Conservation (phyloP, 2,329 filamentous ascomycete species). For the Metarhizium sp. region DNA sequence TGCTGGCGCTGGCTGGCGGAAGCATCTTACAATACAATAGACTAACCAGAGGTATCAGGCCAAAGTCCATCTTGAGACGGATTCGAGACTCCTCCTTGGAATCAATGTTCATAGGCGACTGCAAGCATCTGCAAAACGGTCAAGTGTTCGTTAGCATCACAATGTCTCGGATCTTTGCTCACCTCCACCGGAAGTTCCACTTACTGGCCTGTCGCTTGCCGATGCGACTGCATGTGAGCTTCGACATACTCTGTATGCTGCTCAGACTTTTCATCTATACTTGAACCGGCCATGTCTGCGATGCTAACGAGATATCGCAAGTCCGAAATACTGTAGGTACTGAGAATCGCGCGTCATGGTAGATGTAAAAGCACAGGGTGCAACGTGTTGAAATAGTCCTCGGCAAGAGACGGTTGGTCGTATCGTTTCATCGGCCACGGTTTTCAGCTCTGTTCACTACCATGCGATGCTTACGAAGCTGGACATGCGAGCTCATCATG, state of each 20-base stretch:
- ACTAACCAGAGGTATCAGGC: slow-evolving; percentile 53
- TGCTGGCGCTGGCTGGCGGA: background rate
- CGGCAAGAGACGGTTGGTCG: too few species aligned
- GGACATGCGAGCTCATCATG: too few species aligned
- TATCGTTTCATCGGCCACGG: too few species aligned
- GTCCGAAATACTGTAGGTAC: too few species aligned
- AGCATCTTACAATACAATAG: slow-evolving; percentile 43
- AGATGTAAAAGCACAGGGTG: too few species aligned
- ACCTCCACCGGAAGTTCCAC: background rate
- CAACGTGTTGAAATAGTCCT: too few species aligned
- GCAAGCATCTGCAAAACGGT: slow-evolving; percentile 30
- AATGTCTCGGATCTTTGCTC: too few species aligned
- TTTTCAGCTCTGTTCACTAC: too few species aligned
- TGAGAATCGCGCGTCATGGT: too few species aligned
- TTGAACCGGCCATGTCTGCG: background rate
- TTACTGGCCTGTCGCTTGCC: background rate
- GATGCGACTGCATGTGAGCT: too few species aligned
- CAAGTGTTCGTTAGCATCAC: background rate
- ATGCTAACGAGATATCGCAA: background rate
- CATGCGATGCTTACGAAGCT: too few species aligned
- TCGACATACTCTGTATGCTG: background rate
- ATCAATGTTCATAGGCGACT: slow-evolving; percentile 40
- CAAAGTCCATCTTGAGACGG: slow-evolving; percentile 53
- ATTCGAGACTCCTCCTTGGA: slow-evolving; percentile 44
- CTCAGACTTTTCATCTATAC: background rate